Evolutionary conservation across 768 basidiomycete genomes (phyloP), one percentile per base, ranked within the genome.

Genomic region (Multifurca ochricompacta): DNA sequence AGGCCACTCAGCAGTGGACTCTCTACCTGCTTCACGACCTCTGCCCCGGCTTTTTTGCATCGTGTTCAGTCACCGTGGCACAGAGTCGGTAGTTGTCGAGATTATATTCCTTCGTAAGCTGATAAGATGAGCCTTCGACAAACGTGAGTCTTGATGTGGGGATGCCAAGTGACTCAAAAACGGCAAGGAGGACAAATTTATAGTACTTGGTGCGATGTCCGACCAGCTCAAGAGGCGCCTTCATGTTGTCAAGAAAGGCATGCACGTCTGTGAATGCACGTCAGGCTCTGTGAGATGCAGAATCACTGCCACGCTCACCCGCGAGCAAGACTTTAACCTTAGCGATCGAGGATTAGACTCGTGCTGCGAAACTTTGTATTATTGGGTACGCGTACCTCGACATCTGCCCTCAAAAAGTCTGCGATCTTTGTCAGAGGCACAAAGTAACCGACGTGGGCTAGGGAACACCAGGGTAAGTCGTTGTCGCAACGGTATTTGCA

Each of bases 1-100:
- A 98, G 69, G 1, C 93, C 93, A 59, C 91, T 92, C 50, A 99
- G 74, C 46, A 94, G 73, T 1, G 93, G 89, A 64, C 86, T 91
- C 58, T 92, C 89, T 5, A 94, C 89, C 69, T 97, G 95, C 69
- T 98, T 98, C 62, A 99, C 96, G 52, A 98, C 96, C 68, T 98
- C 96, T 2, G 96, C 94, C 5, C 96, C 96, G 0, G 96, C 96
- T 69, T 96, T 96, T 68, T 95, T 95, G 95, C 92, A 62, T 98
- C 96, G 69, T 95, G 93, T 62, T 97, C 91, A 1, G 91, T 82
- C 18, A 95, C 92, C 55, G 82, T 85, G n/a, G 94, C 82, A 63
- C 86, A 89, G 45, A 98, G 79, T 63, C 79, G 79, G 81, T 92
- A 98, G 65, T 94, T 89, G 72, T 98, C 96, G 64, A 97, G 76